Evolutionary conservation across 192 early-diverging fungal species (phyloP).

Genomic region (Entomortierella chlamydospora): DNA sequence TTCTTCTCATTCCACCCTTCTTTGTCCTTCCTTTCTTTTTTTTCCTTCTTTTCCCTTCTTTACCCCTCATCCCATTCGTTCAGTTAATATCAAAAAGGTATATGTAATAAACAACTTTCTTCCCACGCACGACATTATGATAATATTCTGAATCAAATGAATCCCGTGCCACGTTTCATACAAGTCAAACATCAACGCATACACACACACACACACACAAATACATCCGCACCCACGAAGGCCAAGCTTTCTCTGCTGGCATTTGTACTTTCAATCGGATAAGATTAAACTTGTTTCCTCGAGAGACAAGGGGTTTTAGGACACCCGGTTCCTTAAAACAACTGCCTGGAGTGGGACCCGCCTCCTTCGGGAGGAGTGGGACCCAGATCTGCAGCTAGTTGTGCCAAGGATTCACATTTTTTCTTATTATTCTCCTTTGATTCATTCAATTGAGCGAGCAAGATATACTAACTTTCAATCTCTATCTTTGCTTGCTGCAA

Average conservation of each 20-base stretch:
- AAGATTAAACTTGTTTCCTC: constrained; percentile 50
- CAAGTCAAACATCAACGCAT: too few relatives aligned
- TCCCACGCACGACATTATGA: not conserved
- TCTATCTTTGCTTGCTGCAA: too few relatives aligned
- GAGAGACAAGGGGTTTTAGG: constrained; percentile 55
- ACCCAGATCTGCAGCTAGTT: constrained; percentile 48
- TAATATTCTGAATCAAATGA: too few relatives aligned
- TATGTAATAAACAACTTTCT: not conserved
- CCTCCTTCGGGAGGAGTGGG: constrained; percentile 48
- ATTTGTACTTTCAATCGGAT: constrained; percentile 58
- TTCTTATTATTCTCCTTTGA: not conserved
- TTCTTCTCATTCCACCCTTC: constrained; percentile 4
- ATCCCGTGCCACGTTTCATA: too few relatives aligned
- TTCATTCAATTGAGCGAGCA: constrained; percentile 3
- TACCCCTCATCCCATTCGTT: not conserved
- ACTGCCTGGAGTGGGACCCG: constrained; percentile 51
- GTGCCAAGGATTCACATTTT: constrained; percentile 53
- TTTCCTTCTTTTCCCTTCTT: not conserved
- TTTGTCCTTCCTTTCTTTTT: constrained; percentile 1
- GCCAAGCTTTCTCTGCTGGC: constrained; percentile 54
- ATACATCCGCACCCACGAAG: constrained; percentile 57
- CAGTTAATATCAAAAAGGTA: not conserved
- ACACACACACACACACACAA: too few relatives aligned
- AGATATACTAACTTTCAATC: too few relatives aligned
- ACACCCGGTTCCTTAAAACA: constrained; percentile 56